A percentile compares a stretch with the other conserved stretches of the same genome.
phyloP scores from a whole-genome alignment of 2,329 filamentous ascomycete species.

The Chaetomiaceae sp. region DNA sequence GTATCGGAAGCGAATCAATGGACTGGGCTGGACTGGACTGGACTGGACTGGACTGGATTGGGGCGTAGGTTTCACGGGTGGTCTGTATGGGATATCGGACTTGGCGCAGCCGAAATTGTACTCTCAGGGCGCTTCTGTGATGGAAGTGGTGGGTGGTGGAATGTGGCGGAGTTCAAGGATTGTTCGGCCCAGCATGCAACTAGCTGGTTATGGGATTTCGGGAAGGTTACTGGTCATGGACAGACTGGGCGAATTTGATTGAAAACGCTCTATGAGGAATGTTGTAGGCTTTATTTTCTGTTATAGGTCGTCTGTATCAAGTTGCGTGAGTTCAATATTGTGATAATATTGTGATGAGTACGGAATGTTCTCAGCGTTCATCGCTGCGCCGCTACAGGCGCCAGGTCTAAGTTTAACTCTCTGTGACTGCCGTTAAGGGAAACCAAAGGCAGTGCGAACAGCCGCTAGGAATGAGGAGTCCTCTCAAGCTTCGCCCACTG shows the following conservation, averaged over 20 bases:
- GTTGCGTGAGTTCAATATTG: too few relatives aligned
- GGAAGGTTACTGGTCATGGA: background rate
- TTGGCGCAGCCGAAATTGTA: background rate
- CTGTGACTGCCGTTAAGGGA: too few relatives aligned
- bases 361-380: too few relatives aligned
- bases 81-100: background rate
- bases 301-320: too few relatives aligned
- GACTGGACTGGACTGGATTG: background rate
- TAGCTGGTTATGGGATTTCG: background rate
- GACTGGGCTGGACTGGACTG: background rate
- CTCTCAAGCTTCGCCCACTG: conserved; percentile 57
- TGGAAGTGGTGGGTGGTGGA: background rate
- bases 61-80: background rate
- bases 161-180: conserved; percentile 7
- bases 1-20: background rate
- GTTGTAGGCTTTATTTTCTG: too few relatives aligned
- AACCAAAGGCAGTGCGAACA: too few relatives aligned
- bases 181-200: background rate
- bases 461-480: background rate
- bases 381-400: too few relatives aligned
- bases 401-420: too few relatives aligned
- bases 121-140: too few relatives aligned
- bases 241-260: too few relatives aligned
- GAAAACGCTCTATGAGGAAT: too few relatives aligned
- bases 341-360: too few relatives aligned